Evolutionary conservation across 225 moss, liverwort and hornwort species (phyloP), one percentile per base, ranked within the genome.

Genomic region (Lunularia cruciata): DNA sequence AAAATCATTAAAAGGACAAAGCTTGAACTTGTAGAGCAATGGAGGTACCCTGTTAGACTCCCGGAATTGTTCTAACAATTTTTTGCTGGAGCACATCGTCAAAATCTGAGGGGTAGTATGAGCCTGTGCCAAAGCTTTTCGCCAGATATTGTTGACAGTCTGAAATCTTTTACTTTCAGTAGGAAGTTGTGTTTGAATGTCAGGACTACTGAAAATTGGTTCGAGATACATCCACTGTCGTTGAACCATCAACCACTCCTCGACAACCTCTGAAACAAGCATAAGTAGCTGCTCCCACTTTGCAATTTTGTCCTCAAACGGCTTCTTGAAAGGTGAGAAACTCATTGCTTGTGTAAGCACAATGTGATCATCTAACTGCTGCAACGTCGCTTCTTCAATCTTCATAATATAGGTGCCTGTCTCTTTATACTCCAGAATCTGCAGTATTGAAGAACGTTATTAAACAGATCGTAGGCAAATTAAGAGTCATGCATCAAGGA

Each of bases 161-260:
- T 89, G 86, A 77, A 94, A 94, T 70, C 94, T 80, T 76, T 94
- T 94, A 56, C 91, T 94, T 70, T 91, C 89, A 65, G 91, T 45
- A 3, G 89, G 91, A 37, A 91, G 83, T 70, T 94, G 94, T 30
- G 80, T 86, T 73, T 89, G 91, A 35, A 94, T 94, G 38, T 94
- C 94, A 42, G 89, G 84, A 59, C 89, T 94, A 38, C 68, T 89
- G 66, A 94, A 91, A 27, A 94, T 94, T 54, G 94, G 94, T 75
- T 91, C 90, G 13, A 94, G 73, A 31, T 94, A 94, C 89, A 94
- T 94, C 91, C 89, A 94, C 54, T 90, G 91, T 16, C 94, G 83
- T 75, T 94, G 94, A 14, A 94, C 86, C 84, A 87, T 91, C 16
- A 86, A 65, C 94, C 94, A 94, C 77, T 94, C 94, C 57, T 91